A percentile compares a stretch with the other conserved stretches of the same genome.
These are phyloP conservation scores for Benincasa hispida DNA, from an alignment of 306 rosid genomes.

Conservation along the genomic window DNA sequence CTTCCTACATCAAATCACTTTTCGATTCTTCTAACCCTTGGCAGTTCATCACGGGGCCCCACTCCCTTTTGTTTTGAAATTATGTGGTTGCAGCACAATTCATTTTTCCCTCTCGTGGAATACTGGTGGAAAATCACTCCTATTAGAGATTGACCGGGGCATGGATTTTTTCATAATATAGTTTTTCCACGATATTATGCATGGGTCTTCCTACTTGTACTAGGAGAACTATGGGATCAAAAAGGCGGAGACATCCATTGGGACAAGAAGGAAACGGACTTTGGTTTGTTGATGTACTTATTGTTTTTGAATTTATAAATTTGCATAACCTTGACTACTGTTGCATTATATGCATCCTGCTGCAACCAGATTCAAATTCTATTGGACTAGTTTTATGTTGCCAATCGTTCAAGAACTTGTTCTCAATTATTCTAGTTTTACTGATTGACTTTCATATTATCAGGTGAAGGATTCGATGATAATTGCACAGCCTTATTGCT, in stretches of 20 bases:
- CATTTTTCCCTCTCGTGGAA: too few relatives aligned
- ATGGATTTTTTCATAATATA: not conserved
- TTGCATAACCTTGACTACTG: not conserved
- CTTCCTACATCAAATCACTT: too few relatives aligned
- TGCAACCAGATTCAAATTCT: not conserved
- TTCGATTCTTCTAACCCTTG: too few relatives aligned
- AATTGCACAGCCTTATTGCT: not conserved
- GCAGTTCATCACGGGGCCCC: too few relatives aligned
- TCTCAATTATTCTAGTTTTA: not conserved
- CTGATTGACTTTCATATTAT: not conserved
- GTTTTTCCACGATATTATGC: not conserved
- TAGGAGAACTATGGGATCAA: not conserved
- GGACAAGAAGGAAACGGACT: not conserved
- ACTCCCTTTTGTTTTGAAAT: too few relatives aligned
- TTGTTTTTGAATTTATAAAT: not conserved
- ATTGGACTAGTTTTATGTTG: not conserved
- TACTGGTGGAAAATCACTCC: too few relatives aligned
- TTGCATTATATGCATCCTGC: not conserved
- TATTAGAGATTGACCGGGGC: too few relatives aligned
- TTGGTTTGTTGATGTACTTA: not conserved
- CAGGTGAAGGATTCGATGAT: not conserved
- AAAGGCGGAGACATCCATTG: not conserved
- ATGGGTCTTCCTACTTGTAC: not conserved
- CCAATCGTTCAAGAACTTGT: not conserved
- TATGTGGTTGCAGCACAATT: too few relatives aligned